Evolutionary conservation across 2,329 filamentous ascomycete genomes (phyloP), one percentile per base, ranked within the genome.

Genomic region (Ampelomyces quisqualis): DNA sequence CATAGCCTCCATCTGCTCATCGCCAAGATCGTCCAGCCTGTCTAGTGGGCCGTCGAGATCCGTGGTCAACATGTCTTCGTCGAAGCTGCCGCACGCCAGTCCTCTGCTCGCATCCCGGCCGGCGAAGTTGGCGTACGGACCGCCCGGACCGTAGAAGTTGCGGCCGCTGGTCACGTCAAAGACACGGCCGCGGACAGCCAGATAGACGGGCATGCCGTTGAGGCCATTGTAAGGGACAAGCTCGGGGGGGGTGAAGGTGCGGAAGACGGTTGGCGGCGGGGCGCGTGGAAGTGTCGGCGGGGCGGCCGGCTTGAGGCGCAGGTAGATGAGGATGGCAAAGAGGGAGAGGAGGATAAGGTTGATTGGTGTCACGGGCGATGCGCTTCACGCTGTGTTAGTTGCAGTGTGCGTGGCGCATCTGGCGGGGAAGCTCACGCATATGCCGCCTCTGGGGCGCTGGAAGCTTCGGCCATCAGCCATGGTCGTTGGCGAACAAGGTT

Each of bases 131-230:
- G 85, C 84, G 69, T 98, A 98, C 2, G 91, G 90, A 0, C 91
- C 91, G 9, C 90, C 90, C 14, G 93, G 93, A 3, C 93, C 93
- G 72, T 98, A 98, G 70, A 97, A 97, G 74, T 94, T 90, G 62
- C 85, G 81, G 17, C 93, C 91, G 10, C 82, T 74, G 0, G 84
- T 82, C 17, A 97, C 91, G 66, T 98, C 93, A 67, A 96, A 97
- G 50, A 97, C 85, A 35, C 82, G 83, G 37, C 93, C 90, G 28
- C 89, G 86, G 13, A 97, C 90, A n/a, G 89, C 87, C 34, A 98
- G 80, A 71, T 88, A 95, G 41, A 97, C 88, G 34, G 88, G 88
- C 54, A 73, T 75, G 58, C 77, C 78, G 60, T 86, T 78, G 39
- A 76, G 73, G 65, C 93, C 93, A 72, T 91, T 90, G 77, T 84